Evolutionary conservation across 768 basidiomycete genomes (phyloP).

Genomic region (Suillus ampliporus): DNA sequence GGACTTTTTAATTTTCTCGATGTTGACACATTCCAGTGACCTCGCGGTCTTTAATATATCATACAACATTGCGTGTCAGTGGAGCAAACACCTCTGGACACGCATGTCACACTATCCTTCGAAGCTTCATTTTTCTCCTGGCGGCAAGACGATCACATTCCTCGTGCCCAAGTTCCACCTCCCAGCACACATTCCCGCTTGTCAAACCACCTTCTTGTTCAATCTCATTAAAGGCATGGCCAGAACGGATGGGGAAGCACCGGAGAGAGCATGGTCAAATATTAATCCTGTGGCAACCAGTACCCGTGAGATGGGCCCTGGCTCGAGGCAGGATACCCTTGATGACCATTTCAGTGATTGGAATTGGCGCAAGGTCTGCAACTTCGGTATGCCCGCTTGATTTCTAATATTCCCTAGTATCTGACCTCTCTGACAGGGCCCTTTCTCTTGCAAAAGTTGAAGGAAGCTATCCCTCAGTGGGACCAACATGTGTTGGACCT

Average conservation of each 20-base stretch:
- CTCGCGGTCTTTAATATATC: constrained; percentile 15
- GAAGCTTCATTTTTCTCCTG: neutral
- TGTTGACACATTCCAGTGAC: constrained; percentile 2
- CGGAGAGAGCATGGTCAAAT: constrained; percentile 21
- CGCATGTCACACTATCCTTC: constrained; percentile 9
- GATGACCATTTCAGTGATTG: constrained; percentile 28
- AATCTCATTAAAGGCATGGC: constrained; percentile 1
- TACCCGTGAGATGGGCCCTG: constrained; percentile 27
- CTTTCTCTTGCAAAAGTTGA: constrained; percentile 5
- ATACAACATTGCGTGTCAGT: constrained; percentile 28
- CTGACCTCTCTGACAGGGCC: neutral
- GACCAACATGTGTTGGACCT: constrained; percentile 2
- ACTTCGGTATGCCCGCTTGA: neutral
- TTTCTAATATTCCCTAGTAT: neutral
- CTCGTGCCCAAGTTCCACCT: constrained; percentile 24
- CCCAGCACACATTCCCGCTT: neutral
- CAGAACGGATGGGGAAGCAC: constrained; percentile 10
- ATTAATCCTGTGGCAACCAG: constrained; percentile 18
- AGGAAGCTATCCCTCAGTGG: neutral
- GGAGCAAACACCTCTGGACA: constrained; percentile 14
- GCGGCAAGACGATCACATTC: neutral
- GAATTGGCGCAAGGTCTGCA: neutral
- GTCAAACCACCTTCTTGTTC: neutral
- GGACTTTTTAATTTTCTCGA: constrained; percentile 21
- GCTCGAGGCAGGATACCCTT: constrained; percentile 26